phyloP scores from a whole-genome alignment of 148 eudicot genomes.

The Simmondsia chinensis region DNA sequence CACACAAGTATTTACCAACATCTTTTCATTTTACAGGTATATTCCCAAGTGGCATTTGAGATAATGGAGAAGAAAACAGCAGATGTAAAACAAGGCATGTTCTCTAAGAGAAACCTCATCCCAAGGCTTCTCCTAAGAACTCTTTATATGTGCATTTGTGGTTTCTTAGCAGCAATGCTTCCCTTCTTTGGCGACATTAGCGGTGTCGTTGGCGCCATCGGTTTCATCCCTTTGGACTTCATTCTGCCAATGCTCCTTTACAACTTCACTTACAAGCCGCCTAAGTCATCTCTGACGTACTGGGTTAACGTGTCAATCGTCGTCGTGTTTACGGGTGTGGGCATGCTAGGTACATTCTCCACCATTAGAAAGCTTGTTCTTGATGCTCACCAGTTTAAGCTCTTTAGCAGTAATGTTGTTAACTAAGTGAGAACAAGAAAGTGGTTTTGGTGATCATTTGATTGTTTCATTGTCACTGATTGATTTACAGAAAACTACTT shows the following conservation, averaged over 20 bases:
- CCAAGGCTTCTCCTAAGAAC: constrained; percentile 71
- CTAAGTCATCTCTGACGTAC: constrained; percentile 32
- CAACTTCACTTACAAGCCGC: constrained; percentile 71
- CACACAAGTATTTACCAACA: no score
- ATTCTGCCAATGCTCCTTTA: constrained; percentile 91
- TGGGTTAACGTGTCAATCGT: constrained; percentile 55
- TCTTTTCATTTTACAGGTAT: constrained; percentile 63
- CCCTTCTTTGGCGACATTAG: constrained; percentile 92
- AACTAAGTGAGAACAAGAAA: constrained; percentile 37
- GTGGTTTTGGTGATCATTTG: no score
- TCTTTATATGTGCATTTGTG: constrained; percentile 59
- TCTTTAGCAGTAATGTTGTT: constrained; percentile 60
- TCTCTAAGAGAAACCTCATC: constrained; percentile 75
- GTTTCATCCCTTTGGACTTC: constrained; percentile 88
- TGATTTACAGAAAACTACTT: no score
- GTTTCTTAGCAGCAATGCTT: constrained; percentile 86
- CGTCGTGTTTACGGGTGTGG: constrained; percentile 58
- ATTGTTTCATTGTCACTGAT: no score
- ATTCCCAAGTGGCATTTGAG: constrained; percentile 95
- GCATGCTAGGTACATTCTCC: constrained; percentile 71
- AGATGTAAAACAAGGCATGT: constrained; percentile 56
- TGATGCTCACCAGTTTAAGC: constrained; percentile 71
- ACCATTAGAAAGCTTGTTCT: constrained; percentile 57
- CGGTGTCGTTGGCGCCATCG: constrained; percentile 79
- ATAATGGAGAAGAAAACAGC: constrained; percentile 92